These are phyloP conservation scores for Mycogone perniciosa DNA, from an alignment of 2,329 filamentous ascomycete genomes.

Conservation along the genomic window DNA sequence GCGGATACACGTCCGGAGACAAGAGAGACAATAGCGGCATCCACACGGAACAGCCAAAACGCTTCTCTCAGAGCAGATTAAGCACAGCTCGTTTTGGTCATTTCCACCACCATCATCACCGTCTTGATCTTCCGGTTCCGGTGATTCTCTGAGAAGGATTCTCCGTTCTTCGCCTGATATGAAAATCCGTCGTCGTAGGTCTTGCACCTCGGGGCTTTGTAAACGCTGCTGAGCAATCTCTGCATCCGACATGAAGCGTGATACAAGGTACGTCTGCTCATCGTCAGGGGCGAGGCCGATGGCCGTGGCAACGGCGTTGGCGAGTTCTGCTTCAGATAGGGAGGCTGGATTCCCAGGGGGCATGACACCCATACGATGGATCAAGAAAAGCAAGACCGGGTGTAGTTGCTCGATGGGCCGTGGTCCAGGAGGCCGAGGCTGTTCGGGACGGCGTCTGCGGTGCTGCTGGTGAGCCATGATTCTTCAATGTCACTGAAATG, in stretches of 20 bases:
- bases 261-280: slow-evolving; percentile 17
- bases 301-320: slow-evolving; percentile 15
- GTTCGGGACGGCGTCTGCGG: not conserved
- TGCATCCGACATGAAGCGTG: slow-evolving; percentile 19
- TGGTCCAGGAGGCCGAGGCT: not conserved
- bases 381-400: slow-evolving; percentile 17
- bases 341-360: not conserved
- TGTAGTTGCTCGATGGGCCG: slow-evolving; percentile 14
- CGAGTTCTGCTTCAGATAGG: slow-evolving; percentile 14
- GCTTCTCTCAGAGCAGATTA: slow-evolving; percentile 14
- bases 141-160: not conserved
- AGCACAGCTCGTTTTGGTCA: slow-evolving; percentile 6
- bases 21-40: slow-evolving; percentile 18
- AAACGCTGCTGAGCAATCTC: slow-evolving; percentile 16
- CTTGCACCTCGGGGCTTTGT: slow-evolving; percentile 11
- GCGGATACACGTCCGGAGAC: slow-evolving; percentile 16
- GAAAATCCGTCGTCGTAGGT: slow-evolving; percentile 1
- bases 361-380: slow-evolving; percentile 10
- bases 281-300: slow-evolving; percentile 16
- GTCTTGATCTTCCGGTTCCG: not conserved
- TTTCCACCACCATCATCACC: not conserved
- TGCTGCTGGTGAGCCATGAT: not conserved
- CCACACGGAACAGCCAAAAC: slow-evolving; percentile 13
- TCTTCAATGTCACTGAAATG: too few species aligned
- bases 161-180: not conserved